phyloP scores from a whole-genome alignment of 192 early-diverging fungal genomes.

The Linnemannia exigua region DNA sequence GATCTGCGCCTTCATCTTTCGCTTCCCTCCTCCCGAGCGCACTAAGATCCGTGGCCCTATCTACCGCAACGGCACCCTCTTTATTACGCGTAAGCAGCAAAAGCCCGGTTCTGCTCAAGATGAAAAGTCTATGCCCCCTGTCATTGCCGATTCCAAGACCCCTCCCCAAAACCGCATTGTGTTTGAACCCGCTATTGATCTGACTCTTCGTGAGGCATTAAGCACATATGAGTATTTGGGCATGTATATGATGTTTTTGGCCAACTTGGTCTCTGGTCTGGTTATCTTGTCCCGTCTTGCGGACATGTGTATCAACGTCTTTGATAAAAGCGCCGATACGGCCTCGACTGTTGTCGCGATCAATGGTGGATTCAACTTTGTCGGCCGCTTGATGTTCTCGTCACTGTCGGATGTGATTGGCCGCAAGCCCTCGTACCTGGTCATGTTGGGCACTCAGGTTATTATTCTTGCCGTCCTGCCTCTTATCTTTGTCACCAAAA shows the following conservation, averaged over 20 bases:
- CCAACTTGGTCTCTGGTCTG: constrained; percentile 73
- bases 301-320: constrained; percentile 66
- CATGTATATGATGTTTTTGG: constrained; percentile 72
- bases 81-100: constrained; percentile 52
- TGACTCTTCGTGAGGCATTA: constrained; percentile 69
- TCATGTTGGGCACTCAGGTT: constrained; percentile 71
- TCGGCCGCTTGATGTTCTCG: constrained; percentile 68
- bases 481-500: constrained; percentile 65
- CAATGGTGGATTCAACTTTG: constrained; percentile 74
- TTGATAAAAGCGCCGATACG: constrained; percentile 63
- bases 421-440: constrained; percentile 77
- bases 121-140: constrained; percentile 52
- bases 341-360: constrained; percentile 70
- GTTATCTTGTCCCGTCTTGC: constrained; percentile 74
- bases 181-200: constrained; percentile 58
- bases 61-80: constrained; percentile 50
- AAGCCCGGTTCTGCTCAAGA: constrained; percentile 49
- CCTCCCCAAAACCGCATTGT: constrained; percentile 63
- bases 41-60: constrained; percentile 68
- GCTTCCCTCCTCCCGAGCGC: constrained; percentile 76
- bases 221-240: constrained; percentile 72
- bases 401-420: constrained; percentile 70
- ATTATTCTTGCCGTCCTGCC: constrained; percentile 71
- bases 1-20: constrained; percentile 66
- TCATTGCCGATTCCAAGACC: constrained; percentile 64